Base-by-base conservation (phyloP, 306 rosid genomes). In the Castanopsis chinensis region DNA sequence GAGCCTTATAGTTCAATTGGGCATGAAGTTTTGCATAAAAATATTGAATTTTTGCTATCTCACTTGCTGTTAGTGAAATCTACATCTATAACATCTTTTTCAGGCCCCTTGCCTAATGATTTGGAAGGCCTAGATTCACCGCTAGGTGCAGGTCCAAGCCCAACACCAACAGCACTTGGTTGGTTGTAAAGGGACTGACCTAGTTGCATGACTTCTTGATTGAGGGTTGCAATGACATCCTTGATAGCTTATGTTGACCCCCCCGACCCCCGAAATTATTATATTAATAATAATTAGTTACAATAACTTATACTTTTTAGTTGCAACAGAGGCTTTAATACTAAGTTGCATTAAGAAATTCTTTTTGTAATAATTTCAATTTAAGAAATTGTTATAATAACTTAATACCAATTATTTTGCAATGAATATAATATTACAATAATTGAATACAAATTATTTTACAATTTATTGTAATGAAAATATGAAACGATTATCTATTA, bases 151-250 rank as follows among this genome's bases (percentile, higher is more conserved):
- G 92, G 79, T 32, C 81, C 87, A 9, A 69, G 78, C 59, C 76
- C 37, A 0, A 2, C 13, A 43, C 92, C 90, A 2, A 83, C 57
- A 49, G 93, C 86, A 79, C 96, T 92, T 1, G 97, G 92, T 78
- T 93, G 98, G 86, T 93, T 91, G 91, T 93, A 93, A 4, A 91
- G 85, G 32, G 98, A 93, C 78, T 93, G 94, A 6, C 97, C 97
- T 54, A 91, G 88, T 83, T 93, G 97, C 98, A 93, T 93, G 37
- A 93, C 97, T 83, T 94, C 97, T 84, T 94, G 98, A 56, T 94
- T 94, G 18, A 94, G 96, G 80, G 93, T 91, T 71, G 93, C 90
- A 85, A 94, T 89, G 71, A 94, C 90, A 69, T 94, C 97, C 77
- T 94, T 94, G 3, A 92, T 89, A 37, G 74, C 81, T 69, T 90